Evolutionary conservation across 208 protist genomes (phyloP).

Genomic region (Leishmania tarentolae): DNA sequence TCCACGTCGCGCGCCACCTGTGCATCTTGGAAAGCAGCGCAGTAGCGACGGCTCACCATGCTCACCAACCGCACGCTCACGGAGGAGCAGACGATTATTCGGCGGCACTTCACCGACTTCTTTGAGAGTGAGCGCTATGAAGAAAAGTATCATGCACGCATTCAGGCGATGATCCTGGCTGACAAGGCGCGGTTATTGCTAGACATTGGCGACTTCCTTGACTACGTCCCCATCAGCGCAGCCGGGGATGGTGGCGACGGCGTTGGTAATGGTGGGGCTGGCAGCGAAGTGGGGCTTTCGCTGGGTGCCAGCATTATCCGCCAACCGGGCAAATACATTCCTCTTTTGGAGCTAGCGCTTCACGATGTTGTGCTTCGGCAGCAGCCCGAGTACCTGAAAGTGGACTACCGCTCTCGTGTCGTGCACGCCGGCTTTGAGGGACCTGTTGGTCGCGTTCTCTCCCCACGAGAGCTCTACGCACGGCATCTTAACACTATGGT

Average conservation of each 20-base stretch:
- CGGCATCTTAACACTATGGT: slow-evolving; percentile 95
- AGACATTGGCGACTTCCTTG: slow-evolving; percentile 92
- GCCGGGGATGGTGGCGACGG: slow-evolving; percentile 6
- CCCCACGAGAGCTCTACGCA: slow-evolving; percentile 93
- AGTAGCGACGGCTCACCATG: slow-evolving; percentile 38
- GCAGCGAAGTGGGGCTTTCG: slow-evolving; percentile 30
- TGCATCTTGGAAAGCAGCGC: not conserved
- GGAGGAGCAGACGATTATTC: slow-evolving; percentile 89
- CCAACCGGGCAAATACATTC: slow-evolving; percentile 85
- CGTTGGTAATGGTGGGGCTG: not conserved
- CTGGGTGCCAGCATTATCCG: slow-evolving; percentile 78
- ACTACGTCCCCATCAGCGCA: slow-evolving; percentile 56
- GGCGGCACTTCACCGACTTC: slow-evolving; percentile 89
- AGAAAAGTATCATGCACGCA: slow-evolving; percentile 78
- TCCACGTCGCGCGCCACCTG: not conserved
- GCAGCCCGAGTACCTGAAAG: slow-evolving; percentile 85
- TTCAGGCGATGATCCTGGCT: slow-evolving; percentile 86
- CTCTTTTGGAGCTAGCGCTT: slow-evolving; percentile 92
- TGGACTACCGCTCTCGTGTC: slow-evolving; percentile 72
- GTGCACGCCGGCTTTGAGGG: slow-evolving; percentile 95
- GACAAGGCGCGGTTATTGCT: slow-evolving; percentile 86
- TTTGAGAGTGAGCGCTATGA: slow-evolving; percentile 88
- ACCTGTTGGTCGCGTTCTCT: slow-evolving; percentile 93
- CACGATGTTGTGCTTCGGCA: slow-evolving; percentile 85
- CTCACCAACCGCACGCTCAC: slow-evolving; percentile 77